Evolutionary conservation across 2,329 filamentous ascomycete genomes (phyloP).

Genomic region (Sarocladium brachiariae): DNA sequence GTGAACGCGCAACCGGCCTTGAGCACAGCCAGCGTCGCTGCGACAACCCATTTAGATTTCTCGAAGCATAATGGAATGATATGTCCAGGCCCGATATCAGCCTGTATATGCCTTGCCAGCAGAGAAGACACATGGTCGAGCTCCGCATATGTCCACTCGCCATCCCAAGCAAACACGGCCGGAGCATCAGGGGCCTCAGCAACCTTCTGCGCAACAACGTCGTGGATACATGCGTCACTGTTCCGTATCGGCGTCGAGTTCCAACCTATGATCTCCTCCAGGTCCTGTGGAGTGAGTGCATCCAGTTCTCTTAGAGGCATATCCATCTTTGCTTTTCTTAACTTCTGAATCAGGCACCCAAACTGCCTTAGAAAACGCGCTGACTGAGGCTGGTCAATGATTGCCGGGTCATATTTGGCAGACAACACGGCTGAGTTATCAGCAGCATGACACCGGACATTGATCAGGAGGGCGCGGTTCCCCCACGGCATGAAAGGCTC

Average conservation of each 20-base stretch:
- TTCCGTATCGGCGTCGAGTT: not conserved
- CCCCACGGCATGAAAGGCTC: too few species aligned
- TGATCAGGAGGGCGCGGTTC: not conserved
- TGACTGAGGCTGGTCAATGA: not conserved
- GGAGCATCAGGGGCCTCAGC: conserved; percentile 19
- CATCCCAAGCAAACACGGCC: conserved; percentile 38
- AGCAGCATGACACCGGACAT: conserved; percentile 3
- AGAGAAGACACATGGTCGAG: not conserved
- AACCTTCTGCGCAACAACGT: not conserved
- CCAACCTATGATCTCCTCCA: conserved; percentile 5
- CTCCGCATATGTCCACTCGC: conserved; percentile 14
- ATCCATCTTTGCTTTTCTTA: not conserved
- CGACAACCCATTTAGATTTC: conserved; percentile 15
- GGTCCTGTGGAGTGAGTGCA: not conserved
- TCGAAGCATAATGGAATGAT: conserved; percentile 17
- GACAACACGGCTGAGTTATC: not conserved
- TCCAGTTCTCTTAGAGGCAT: not conserved
- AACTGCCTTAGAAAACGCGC: not conserved
- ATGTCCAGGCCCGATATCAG: conserved; percentile 12
- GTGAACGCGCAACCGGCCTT: conserved; percentile 20
- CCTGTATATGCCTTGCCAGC: too few species aligned
- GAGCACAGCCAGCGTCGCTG: conserved; percentile 16
- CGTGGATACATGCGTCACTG: conserved; percentile 2
- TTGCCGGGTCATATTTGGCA: not conserved
- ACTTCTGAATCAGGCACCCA: not conserved